phyloP scores from a whole-genome alignment of 768 basidiomycete species.

The Mycena rebaudengoi region DNA sequence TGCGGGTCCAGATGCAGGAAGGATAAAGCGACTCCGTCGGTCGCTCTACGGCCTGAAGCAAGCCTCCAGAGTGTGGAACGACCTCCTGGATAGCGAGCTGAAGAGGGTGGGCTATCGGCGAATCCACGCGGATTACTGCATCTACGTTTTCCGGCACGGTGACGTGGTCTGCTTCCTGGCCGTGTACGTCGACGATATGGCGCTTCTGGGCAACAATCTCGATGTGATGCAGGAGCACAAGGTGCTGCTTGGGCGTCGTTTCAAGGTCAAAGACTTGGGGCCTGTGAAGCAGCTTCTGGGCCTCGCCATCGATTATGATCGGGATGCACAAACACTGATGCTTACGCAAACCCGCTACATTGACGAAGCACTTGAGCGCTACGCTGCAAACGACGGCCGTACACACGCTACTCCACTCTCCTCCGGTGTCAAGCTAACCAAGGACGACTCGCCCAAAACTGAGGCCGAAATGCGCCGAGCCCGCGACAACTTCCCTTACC shows the following conservation, averaged over 20 bases:
- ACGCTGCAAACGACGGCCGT: not conserved
- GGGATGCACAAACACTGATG: slow-evolving; percentile 11
- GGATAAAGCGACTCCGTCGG: slow-evolving; percentile 23
- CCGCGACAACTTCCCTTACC: slow-evolving; percentile 22
- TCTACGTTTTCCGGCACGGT: slow-evolving; percentile 16
- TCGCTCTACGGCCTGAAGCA: slow-evolving; percentile 43
- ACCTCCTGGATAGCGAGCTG: slow-evolving; percentile 27
- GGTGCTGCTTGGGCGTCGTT: slow-evolving; percentile 16
- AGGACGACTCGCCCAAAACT: not conserved
- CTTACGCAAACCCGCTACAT: slow-evolving; percentile 26
- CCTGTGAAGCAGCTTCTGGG: slow-evolving; percentile 20
- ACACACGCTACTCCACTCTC: slow-evolving; percentile 9
- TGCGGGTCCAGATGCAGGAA: slow-evolving; percentile 6
- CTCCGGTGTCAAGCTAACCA: not conserved
- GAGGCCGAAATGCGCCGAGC: not conserved
- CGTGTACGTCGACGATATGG: slow-evolving; percentile 33
- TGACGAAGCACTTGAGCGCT: not conserved
- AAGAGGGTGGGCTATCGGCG: slow-evolving; percentile 26
- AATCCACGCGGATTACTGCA: slow-evolving; percentile 22
- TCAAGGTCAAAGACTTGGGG: slow-evolving; percentile 27
- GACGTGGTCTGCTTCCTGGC: slow-evolving; percentile 18
- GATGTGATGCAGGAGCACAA: not conserved
- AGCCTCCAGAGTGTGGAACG: slow-evolving; percentile 38
- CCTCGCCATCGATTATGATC: slow-evolving; percentile 22
- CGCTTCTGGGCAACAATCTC: not conserved